Conservation (phyloP, 768 basidiomycete species). For the Tulasnella calospora region DNA sequence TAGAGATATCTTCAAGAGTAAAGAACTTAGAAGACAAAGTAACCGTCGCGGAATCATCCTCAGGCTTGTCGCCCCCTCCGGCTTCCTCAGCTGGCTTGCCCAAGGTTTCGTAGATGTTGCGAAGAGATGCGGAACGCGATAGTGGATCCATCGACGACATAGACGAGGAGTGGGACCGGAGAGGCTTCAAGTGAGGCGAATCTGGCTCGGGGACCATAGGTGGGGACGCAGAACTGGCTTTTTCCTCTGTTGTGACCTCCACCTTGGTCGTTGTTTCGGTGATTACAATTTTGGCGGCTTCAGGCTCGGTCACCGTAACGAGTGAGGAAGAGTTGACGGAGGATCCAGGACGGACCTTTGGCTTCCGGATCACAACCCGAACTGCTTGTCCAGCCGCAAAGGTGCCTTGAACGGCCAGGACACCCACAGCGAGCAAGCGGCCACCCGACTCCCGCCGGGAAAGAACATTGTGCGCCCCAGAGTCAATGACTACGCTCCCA, state of each 20-base stretch:
- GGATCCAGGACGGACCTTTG: slow-evolving; percentile 27
- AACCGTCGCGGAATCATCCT: neutral
- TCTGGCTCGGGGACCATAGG: slow-evolving; percentile 45
- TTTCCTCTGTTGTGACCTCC: slow-evolving; percentile 23
- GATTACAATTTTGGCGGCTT: neutral
- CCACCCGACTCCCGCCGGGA: slow-evolving; percentile 84
- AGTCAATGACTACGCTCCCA: slow-evolving; percentile 82
- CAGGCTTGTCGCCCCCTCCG: neutral
- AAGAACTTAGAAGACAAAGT: neutral
- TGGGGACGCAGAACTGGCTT: slow-evolving; percentile 42
- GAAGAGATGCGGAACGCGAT: slow-evolving; percentile 34
- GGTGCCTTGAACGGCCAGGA: slow-evolving; percentile 75
- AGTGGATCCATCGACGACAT: slow-evolving; percentile 47
- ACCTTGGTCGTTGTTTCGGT: neutral
- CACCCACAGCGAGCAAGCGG: slow-evolving; percentile 85
- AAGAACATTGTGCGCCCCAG: slow-evolving; percentile 82
- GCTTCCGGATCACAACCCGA: slow-evolving; percentile 52
- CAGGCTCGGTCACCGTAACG: neutral
- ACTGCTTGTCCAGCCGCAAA: slow-evolving; percentile 97
- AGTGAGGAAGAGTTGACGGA: neutral
- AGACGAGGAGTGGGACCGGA: slow-evolving; percentile 44
- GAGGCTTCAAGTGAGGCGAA: slow-evolving; percentile 49
- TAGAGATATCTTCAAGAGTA: neutral
- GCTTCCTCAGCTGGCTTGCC: slow-evolving; percentile 26
- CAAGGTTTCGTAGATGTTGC: slow-evolving; percentile 31